These are phyloP conservation scores for Protea cynaroides DNA, from an alignment of 164 flowering plant species.

Conservation along the genomic window DNA sequence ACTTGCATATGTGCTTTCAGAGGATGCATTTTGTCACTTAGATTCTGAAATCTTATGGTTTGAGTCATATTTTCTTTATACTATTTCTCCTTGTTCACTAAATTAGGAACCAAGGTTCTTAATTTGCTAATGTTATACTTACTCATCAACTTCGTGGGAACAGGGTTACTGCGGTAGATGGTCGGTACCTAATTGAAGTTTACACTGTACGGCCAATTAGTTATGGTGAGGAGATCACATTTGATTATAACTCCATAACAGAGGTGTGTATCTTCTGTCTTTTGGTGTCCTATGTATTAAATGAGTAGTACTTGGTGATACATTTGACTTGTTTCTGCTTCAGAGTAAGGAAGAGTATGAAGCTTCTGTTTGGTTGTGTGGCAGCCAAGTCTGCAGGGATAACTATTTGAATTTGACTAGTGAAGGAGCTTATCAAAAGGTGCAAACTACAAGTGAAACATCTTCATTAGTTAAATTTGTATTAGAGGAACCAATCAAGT, in stretches of 20 bases:
- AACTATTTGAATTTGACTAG: conserved; percentile 96
- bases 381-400: conserved; percentile 96
- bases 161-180: conserved; percentile 99
- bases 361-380: conserved; percentile 97
- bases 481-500: neutral
- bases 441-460: conserved; percentile 12
- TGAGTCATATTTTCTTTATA: neutral
- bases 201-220: conserved; percentile 70
- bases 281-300: neutral
- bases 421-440: conserved; percentile 95
- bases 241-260: conserved; percentile 98
- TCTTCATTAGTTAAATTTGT: neutral
- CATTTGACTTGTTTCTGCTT: conserved; percentile 6
- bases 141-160: conserved; percentile 7
- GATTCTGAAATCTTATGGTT: neutral
- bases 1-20: too few species aligned
- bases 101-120: neutral
- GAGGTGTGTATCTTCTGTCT: conserved; percentile 57
- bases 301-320: conserved; percentile 2
- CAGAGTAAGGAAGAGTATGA: conserved; percentile 99
- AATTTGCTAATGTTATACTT: conserved; percentile 4
- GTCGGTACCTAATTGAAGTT: conserved; percentile 96
- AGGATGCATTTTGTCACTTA: neutral
- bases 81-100: neutral
- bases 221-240: conserved; percentile 93